A percentile compares a stretch with the other conserved stretches of the same genome.
Conservation (phyloP, 2,329 filamentous ascomycete species). For the Ascochyta rabiei region DNA sequence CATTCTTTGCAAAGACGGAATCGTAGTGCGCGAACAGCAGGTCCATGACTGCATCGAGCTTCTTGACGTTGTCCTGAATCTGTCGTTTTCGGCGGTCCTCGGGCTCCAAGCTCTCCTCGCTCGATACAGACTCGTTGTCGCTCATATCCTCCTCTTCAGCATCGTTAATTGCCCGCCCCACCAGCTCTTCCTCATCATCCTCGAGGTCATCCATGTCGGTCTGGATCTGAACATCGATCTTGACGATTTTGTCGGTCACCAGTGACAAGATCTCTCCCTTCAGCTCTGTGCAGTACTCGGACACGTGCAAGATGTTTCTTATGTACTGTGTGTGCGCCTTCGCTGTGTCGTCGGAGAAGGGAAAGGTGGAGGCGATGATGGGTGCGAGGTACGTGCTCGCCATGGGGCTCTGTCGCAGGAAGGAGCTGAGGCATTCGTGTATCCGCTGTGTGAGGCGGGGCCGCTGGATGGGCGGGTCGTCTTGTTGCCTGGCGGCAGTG, state of each 20-base stretch:
- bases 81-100: slow-evolving; percentile 67
- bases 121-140: slow-evolving; percentile 73
- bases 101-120: slow-evolving; percentile 66
- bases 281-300: slow-evolving; percentile 77
- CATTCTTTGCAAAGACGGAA: slow-evolving; percentile 71
- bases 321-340: slow-evolving; percentile 87
- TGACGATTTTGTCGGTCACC: slow-evolving; percentile 84
- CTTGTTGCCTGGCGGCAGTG: slow-evolving; percentile 59
- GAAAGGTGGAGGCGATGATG: slow-evolving; percentile 72
- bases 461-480: slow-evolving; percentile 64
- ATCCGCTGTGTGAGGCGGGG: slow-evolving; percentile 73
- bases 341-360: slow-evolving; percentile 76
- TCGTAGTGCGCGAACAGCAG: slow-evolving; percentile 84
- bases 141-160: slow-evolving; percentile 61
- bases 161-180: slow-evolving; percentile 59
- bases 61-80: slow-evolving; percentile 82
- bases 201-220: slow-evolving; percentile 91
- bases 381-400: slow-evolving; percentile 72
- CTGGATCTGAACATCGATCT: slow-evolving; percentile 95
- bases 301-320: slow-evolving; percentile 78
- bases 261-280: slow-evolving; percentile 81
- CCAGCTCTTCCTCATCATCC: slow-evolving; percentile 79
- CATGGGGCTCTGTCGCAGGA: slow-evolving; percentile 82
- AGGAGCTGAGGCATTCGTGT: slow-evolving; percentile 75
- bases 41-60: slow-evolving; percentile 90